Conservation (phyloP, 2,329 filamentous ascomycete genomes). For the Bertia moriformis region DNA sequence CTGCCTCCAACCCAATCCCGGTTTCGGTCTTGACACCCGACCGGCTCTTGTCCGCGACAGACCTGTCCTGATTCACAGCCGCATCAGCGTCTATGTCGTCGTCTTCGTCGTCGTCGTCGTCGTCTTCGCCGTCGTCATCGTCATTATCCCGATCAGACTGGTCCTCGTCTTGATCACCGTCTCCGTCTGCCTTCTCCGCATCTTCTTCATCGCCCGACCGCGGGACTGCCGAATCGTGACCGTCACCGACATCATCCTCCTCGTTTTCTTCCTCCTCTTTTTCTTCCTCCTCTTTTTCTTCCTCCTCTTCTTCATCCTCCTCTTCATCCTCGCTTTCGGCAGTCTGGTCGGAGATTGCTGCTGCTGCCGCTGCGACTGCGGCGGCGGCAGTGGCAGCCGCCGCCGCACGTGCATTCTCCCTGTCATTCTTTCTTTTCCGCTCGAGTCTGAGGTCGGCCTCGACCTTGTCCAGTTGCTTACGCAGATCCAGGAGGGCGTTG, state of each 20-base stretch:
- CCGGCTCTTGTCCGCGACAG: too few relatives aligned
- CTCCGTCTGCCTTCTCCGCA: slow-evolving; percentile 13
- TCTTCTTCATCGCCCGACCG: slow-evolving; percentile 13
- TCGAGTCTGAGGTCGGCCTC: slow-evolving; percentile 55
- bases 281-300: slow-evolving; percentile 15
- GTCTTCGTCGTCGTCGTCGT: too few relatives aligned
- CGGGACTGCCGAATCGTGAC: slow-evolving; percentile 5
- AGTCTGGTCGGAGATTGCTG: slow-evolving; percentile 1
- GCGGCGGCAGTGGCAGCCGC: slow-evolving; percentile 4
- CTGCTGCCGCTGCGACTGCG: slow-evolving; percentile 3
- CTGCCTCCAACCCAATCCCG: slow-evolving; percentile 3
- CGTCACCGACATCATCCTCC: too few relatives aligned
- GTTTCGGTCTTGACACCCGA: too few relatives aligned
- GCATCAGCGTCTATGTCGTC: slow-evolving; percentile 2
- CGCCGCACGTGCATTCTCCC: slow-evolving; percentile 7
- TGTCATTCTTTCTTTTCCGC: slow-evolving; percentile 31
- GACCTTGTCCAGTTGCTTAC: slow-evolving; percentile 64
- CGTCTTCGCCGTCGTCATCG: too few relatives aligned
- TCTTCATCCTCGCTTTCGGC: too few relatives aligned
- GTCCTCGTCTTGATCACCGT: too few relatives aligned
- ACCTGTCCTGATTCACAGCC: slow-evolving; percentile 18
- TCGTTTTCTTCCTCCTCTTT: slow-evolving; percentile 13
- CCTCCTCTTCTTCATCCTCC: slow-evolving; percentile 6
- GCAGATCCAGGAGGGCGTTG: slow-evolving; percentile 53
- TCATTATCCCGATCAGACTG: slow-evolving; percentile 6